Conservation (phyloP, 2,329 filamentous ascomycete species). For the Epichloe festucae region DNA sequence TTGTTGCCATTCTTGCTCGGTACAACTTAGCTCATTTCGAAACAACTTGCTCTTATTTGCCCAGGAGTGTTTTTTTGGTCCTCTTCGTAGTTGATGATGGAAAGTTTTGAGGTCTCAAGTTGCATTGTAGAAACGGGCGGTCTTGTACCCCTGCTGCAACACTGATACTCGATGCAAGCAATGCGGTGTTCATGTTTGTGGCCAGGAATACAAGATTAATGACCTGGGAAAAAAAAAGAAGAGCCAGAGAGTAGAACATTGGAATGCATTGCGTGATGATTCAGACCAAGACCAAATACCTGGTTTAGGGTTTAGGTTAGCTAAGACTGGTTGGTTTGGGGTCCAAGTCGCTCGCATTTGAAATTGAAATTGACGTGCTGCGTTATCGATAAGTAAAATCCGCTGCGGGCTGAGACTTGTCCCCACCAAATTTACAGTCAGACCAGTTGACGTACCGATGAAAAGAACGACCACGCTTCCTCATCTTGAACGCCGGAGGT, state of each 20-base stretch:
- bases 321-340: not conserved
- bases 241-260: not conserved
- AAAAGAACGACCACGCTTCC: not conserved
- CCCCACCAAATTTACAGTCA: not conserved
- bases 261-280: not conserved
- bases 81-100: not conserved
- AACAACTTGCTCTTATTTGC: not conserved
- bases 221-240: no score
- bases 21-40: not conserved
- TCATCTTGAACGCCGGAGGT: not conserved
- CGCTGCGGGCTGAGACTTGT: not conserved
- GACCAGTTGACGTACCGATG: not conserved
- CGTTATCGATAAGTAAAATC: slow-evolving; percentile 5
- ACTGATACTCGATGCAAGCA: not conserved
- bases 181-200: not conserved
- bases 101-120: no score
- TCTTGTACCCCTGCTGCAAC: no score
- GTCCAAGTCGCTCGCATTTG: not conserved
- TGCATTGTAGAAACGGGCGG: no score
- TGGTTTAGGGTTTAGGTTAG: no score
- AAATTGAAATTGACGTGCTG: not conserved
- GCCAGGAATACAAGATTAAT: no score
- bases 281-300: no score
- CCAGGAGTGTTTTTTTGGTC: not conserved
- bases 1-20: not conserved